Percentiles rank a stretch among this genome's conserved stretches.
These are phyloP conservation scores for Suhomyces sp. DNA, from an alignment of 805 yeast genomes.

Conservation along the genomic window DNA sequence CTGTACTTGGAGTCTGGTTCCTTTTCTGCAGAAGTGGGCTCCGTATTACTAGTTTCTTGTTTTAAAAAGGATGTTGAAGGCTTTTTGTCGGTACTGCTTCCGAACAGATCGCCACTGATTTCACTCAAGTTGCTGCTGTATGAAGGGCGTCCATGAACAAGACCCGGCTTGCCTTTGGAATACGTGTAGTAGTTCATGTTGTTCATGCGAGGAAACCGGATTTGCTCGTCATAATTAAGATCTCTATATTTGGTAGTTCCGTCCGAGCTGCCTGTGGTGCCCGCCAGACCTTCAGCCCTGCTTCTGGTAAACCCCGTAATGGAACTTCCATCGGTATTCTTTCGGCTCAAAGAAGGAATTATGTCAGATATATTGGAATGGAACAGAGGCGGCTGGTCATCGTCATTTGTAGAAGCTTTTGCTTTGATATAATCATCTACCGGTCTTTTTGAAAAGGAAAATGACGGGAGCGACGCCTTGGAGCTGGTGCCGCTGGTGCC, in stretches of 20 bases:
- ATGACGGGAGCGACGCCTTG: slow-evolving; percentile 18
- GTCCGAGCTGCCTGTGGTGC: slow-evolving; percentile 1
- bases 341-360: slow-evolving; percentile 12
- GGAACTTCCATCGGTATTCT: neutral
- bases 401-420: neutral
- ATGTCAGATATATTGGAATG: slow-evolving; percentile 29
- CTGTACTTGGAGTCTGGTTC: slow-evolving; percentile 19
- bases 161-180: neutral
- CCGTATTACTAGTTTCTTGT: neutral
- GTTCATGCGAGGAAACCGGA: slow-evolving; percentile 55
- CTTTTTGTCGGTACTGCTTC: neutral
- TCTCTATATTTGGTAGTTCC: slow-evolving; percentile 4
- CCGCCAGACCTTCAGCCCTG: neutral
- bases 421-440: slow-evolving; percentile 13
- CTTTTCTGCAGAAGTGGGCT: neutral
- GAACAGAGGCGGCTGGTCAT: slow-evolving; percentile 7
- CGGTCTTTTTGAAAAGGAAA: slow-evolving; percentile 32
- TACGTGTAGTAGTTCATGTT: slow-evolving; percentile 27
- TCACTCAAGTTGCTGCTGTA: slow-evolving; percentile 1
- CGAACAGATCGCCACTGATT: neutral
- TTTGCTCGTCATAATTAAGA: slow-evolving; percentile 51
- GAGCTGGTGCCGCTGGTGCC: neutral
- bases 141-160: neutral
- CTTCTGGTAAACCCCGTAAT: neutral
- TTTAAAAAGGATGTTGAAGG: neutral